A percentile compares a stretch with the other conserved stretches of the same genome.
phyloP scores from a whole-genome alignment of 768 basidiomycete genomes.

The Boletus edulis region DNA sequence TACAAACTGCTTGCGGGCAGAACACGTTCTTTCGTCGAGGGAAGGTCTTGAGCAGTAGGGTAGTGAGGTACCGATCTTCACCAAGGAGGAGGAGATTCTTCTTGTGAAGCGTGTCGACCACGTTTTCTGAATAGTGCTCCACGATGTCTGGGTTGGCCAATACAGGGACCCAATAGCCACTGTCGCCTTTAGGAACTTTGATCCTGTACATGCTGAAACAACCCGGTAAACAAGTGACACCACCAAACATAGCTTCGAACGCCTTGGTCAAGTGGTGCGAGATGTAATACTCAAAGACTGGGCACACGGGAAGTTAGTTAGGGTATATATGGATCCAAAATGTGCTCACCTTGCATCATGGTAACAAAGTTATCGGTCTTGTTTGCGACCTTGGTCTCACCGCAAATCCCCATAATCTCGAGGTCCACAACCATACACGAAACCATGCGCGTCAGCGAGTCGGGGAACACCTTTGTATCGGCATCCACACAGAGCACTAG shows the following conservation, averaged over 20 bases:
- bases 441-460: conserved; percentile 93
- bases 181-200: conserved; percentile 97
- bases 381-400: conserved; percentile 99
- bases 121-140: conserved; percentile 98
- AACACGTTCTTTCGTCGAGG: conserved; percentile 99
- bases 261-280: conserved; percentile 99
- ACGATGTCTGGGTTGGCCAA: conserved; percentile 98
- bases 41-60: conserved; percentile 98
- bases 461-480: conserved; percentile 98
- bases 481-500: conserved; percentile 95
- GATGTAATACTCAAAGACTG: conserved; percentile 99
- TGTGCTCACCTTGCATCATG: conserved; percentile 93
- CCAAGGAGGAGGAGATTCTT: conserved; percentile 96
- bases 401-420: conserved; percentile 99
- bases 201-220: conserved; percentile 99
- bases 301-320: conserved; percentile 3
- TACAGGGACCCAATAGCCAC: conserved; percentile 97
- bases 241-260: conserved; percentile 99
- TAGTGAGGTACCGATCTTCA: conserved; percentile 99
- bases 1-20: conserved; percentile 98
- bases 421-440: conserved; percentile 95
- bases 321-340: background rate
- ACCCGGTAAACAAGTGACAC: conserved; percentile 98
- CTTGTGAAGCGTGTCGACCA: conserved; percentile 99
- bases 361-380: conserved; percentile 98